phyloP scores from a whole-genome alignment of 257 asterid species.

The Nicotiana obtusifolia region DNA sequence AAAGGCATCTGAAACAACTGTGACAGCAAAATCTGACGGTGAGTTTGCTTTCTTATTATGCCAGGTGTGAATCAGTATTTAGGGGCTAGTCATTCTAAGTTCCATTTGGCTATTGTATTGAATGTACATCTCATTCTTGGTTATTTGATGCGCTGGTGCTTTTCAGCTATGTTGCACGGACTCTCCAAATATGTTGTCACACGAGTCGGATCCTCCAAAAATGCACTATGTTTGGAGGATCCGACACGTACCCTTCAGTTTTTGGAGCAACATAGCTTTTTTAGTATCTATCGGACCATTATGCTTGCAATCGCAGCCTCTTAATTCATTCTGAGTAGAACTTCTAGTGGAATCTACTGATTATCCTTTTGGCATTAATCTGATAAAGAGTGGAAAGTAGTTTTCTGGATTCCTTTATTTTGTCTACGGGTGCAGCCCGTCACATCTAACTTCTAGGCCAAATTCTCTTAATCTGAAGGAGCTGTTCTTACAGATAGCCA shows the following conservation, averaged over 20 bases:
- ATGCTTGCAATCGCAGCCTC: background rate
- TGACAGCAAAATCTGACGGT: conserved; percentile 51
- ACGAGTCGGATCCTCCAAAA: too few species aligned
- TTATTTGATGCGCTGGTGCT: background rate
- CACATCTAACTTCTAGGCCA: conserved; percentile 17
- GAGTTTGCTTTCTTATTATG: conserved; percentile 11
- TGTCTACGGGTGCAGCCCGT: background rate
- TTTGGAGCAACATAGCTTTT: too few species aligned
- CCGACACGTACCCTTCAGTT: too few species aligned
- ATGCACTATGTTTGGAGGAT: too few species aligned
- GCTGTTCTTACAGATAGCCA: conserved; percentile 42
- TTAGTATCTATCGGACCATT: background rate
- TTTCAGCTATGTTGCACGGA: background rate
- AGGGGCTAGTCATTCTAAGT: background rate
- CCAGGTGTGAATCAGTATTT: background rate
- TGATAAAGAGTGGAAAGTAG: conserved; percentile 3
- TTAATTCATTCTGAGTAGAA: background rate
- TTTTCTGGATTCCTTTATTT: conserved; percentile 11
- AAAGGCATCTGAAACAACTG: conserved; percentile 54
- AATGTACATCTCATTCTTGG: background rate
- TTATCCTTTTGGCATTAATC: conserved; percentile 2
- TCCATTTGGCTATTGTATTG: background rate
- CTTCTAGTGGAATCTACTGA: background rate
- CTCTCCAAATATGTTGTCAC: too few species aligned
- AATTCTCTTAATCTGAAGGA: conserved; percentile 47